Evolutionary conservation across 2,329 filamentous ascomycete genomes (phyloP), one percentile per base, ranked within the genome.

Genomic region (Botrytis galanthina): DNA sequence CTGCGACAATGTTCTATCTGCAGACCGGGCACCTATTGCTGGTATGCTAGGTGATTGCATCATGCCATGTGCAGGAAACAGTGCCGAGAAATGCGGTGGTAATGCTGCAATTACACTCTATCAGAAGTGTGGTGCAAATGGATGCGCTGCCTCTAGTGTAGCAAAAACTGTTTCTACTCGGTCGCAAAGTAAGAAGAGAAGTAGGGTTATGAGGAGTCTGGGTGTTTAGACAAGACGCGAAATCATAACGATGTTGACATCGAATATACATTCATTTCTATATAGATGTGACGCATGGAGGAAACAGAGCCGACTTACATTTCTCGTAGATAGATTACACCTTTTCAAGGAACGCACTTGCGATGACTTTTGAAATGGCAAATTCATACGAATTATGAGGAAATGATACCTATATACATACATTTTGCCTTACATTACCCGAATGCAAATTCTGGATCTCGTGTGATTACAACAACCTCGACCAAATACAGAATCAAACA

Each of bases 61-160:
- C 3, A 71, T 71, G 72, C 29, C 67, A 5, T 73, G 72, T n/a
- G 68, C 60, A 20, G 72, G 72, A 12, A 66, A 71, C 32, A 73
- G 39, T 35, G 16, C 22, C 22, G 72, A 73, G 26, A 64, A 42
- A 54, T 73, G 72, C 7, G 72, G 72, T n/a, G 72, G 72, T 9
- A 46, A 10, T 70, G 57, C 59, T 12, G 68, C 68, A 4, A 71
- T 73, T 22, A 71, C 72, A 2, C 64, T 73, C n/a, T 73, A 73
- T 51, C 72, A 57, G 4, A 70, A 70, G 67, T 73, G 72, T 39
- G 46, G 16, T 46, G 39, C 42, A 22, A 12, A 42, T 12, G 29
- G 29, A 35, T 72, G 70, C 35, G 22, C 46, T 5, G n/a, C 72
- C 1, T 51, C 35, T 3, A 32, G 44, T 32, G 22, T 16, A 35